Evolutionary conservation across 106 monocot species (phyloP), one percentile per base, ranked within the genome.

Genomic region (Dioscorea dumetorum): DNA sequence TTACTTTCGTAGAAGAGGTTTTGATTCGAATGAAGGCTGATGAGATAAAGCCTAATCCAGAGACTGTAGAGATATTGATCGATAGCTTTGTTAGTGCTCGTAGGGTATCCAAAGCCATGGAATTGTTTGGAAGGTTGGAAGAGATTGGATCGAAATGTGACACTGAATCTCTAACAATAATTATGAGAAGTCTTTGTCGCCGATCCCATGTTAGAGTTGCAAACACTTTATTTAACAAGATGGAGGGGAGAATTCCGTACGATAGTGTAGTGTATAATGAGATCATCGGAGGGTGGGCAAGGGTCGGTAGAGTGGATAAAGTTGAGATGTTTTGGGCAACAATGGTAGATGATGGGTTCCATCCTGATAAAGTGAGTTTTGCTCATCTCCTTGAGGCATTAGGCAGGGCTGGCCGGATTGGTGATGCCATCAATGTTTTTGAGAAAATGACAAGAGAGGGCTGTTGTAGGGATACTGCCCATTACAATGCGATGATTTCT

Each of bases 241-340:
- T 76, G 78, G 83, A 70, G 70, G 87, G 82, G 18, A 77, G 76
- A 57, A 48, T 92, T 23, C 31, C 28, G n/a, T 81, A 77, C 33
- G 71, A 84, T 77, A 80, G 22, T 24, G 17, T 2, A 34, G 68
- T 72, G 12, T 97, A 87, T 52, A 83, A 97, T 84, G 82, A 64
- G 67, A 76, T 97, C 49, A 83, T 97, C 52, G 78, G 74, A 23
- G 89, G 92, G 17, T 92, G 97, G 90, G 86, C 97, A 2, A 99
- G 68, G 57, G 69, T 82, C 22, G 97, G 97, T 12, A 84, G 75
- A 33, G 77, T 90, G 16, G 84, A 84, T 48, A 90, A 84, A 68
- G 78, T 89, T 22, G 84, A 99, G 65, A 70, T 49, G 17, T 74
- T 58, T 70, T 68, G 64, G 84, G 56, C 8, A 8, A 72, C 66